Conservation (phyloP, 805 yeast species). For the Isabelozyma heimii region DNA sequence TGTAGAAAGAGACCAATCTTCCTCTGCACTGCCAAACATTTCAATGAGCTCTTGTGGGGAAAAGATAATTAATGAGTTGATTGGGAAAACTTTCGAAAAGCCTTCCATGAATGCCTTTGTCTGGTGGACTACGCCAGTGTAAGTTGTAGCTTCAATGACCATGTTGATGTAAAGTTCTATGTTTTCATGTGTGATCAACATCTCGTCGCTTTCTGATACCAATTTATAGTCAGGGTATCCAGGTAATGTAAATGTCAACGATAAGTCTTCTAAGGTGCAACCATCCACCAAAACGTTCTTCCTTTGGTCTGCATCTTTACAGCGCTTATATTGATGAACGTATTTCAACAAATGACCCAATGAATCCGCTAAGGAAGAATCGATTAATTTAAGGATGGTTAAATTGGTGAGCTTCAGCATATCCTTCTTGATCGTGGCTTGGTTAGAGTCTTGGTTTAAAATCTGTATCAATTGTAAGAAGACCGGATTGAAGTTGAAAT, state of each 20-base stretch:
- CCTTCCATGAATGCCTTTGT: conserved; percentile 72
- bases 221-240: conserved; percentile 67
- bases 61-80: conserved; percentile 65
- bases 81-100: conserved; percentile 80
- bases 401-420: conserved; percentile 26
- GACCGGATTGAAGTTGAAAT: conserved; percentile 68
- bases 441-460: conserved; percentile 15
- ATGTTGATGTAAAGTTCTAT: conserved; percentile 54
- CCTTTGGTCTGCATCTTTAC: conserved; percentile 8
- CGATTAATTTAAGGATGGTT: conserved; percentile 48
- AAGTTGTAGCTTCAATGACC: conserved; percentile 59
- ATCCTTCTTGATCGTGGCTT: conserved; percentile 6
- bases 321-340: conserved; percentile 21
- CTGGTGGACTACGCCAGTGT: conserved; percentile 63
- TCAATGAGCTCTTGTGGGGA: conserved; percentile 70
- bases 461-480: conserved; percentile 62
- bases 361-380: conserved; percentile 57
- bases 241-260: conserved; percentile 70
- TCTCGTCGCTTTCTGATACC: conserved; percentile 51
- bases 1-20: conserved; percentile 79
- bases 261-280: conserved; percentile 49
- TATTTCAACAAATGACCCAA: conserved; percentile 48
- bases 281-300: conserved; percentile 27
- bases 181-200: conserved; percentile 50
- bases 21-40: conserved; percentile 74